phyloP scores from a whole-genome alignment of 257 asterid species.

The Solanum virginianum region DNA sequence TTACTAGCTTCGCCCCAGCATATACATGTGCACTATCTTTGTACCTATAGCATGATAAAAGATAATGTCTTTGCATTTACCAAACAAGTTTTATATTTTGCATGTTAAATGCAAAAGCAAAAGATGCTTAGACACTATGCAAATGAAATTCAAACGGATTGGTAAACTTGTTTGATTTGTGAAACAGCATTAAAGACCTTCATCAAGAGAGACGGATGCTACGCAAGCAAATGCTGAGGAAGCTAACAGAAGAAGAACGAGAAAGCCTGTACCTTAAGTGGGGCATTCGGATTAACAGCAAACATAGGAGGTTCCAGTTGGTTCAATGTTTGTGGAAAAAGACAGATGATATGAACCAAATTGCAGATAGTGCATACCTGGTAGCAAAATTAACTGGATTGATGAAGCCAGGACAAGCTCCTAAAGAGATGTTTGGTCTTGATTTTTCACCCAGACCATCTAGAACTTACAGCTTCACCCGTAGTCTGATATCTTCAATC shows the following conservation, averaged over 20 bases:
- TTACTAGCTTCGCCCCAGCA: no score
- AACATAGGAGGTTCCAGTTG: slow-evolving; percentile 61
- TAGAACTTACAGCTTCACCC: slow-evolving; percentile 42
- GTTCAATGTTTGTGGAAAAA: slow-evolving; percentile 60
- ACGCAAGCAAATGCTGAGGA: slow-evolving; percentile 63
- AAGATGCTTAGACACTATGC: neutral
- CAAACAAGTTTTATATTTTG: neutral
- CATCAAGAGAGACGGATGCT: slow-evolving; percentile 62
- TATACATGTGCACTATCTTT: neutral
- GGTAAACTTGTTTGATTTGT: neutral
- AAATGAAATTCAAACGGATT: neutral
- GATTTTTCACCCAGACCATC: slow-evolving; percentile 57
- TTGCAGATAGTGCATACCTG: slow-evolving; percentile 59
- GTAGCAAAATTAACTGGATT: slow-evolving; percentile 64
- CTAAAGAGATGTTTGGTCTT: slow-evolving; percentile 85
- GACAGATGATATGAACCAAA: slow-evolving; percentile 58
- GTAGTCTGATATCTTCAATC: slow-evolving; percentile 48
- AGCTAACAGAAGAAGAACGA: slow-evolving; percentile 65
- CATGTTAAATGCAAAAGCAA: neutral
- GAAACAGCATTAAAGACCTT: slow-evolving; percentile 53
- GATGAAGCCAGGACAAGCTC: slow-evolving; percentile 41
- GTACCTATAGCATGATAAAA: neutral
- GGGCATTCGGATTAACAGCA: slow-evolving; percentile 59
- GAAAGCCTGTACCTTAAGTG: slow-evolving; percentile 67
- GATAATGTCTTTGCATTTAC: neutral